Base-by-base conservation (phyloP, 2,329 filamentous ascomycete species). In the Pestalotiopsis sp. region DNA sequence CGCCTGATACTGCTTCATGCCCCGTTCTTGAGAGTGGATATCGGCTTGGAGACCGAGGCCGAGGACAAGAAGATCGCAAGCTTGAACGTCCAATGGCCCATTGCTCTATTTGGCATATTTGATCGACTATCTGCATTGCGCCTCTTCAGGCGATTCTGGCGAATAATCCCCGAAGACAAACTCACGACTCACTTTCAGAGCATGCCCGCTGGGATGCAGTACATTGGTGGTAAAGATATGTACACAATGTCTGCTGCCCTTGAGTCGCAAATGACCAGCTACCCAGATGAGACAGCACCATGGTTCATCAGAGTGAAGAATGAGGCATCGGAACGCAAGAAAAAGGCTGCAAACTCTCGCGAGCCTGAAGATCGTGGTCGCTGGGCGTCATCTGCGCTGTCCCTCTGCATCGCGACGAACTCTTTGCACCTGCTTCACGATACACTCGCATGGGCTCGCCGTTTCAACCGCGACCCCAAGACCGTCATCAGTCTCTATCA, bases 351-450 rank as follows among this genome's bases (percentile, higher is more conserved):
- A 9, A 55, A 24, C 61, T 52, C 61, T 14, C 61, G 61, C 3
- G 66, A 68, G 20, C 59, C 35, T 55, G 44, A 58, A 17, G 61
- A 60, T 6, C 61, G 66, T 38, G 66, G 67, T 11, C 58, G 63
- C 5, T 70, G 59, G 67, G 66, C 63, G 2, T 59, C 59, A 6
- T 65, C 68, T n/a, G 68, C 67, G 11, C 38, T 71, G 24, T 22
- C 38, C 5, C 59, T 71, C 14, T 68, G 70, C 3, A 66, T 71
- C 10, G 70, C 71, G 17, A 69, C 71, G n/a, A 68, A 71, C 7
- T 68, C 68, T 3, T 35, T 73, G 40, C 24, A 67, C 4, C 22
- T 72, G 1, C 70, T 69, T 58, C 67, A 60, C 20, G 68, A 70
- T 5, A 70, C 68, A 1, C 44, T 71, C 1, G n/a, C 65, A 1